A percentile compares a stretch with the other conserved stretches of the same genome.
phyloP scores from a whole-genome alignment of 148 eudicot species.

The Agrostemma githago region DNA sequence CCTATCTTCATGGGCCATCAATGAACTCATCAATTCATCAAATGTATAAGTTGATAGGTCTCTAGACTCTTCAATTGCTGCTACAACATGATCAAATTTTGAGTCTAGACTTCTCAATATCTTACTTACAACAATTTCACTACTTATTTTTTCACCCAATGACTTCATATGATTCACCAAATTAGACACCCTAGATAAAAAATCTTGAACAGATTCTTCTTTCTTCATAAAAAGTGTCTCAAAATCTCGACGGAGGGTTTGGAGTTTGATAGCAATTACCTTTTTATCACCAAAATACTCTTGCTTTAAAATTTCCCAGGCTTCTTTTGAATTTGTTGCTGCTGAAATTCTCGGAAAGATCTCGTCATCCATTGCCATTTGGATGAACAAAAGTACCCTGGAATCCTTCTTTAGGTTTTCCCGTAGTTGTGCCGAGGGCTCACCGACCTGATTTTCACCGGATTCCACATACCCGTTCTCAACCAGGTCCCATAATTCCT shows the following conservation, averaged over 20 bases:
- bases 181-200: not conserved
- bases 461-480: conserved; percentile 2
- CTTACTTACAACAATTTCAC: too few relatives aligned
- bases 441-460: not conserved
- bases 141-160: not conserved
- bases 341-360: not conserved
- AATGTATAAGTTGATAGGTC: too few relatives aligned
- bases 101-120: too few relatives aligned
- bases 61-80: too few relatives aligned
- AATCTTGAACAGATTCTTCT: not conserved
- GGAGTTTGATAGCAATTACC: not conserved
- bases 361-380: not conserved
- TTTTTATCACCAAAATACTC: not conserved
- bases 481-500: conserved; percentile 9
- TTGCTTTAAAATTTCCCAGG: not conserved
- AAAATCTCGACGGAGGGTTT: not conserved
- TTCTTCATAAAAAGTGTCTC: not conserved
- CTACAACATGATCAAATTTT: too few relatives aligned
- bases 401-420: conserved; percentile 6
- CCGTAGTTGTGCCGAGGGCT: not conserved
- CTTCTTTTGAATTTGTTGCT: not conserved
- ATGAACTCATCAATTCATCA: too few relatives aligned
- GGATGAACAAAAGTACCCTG: not conserved
- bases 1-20: too few relatives aligned
- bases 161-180: not conserved